Evolutionary conservation across 2,329 filamentous ascomycete species (phyloP), one percentile per base, ranked within the genome.

Genomic region (Corinectria fuckeliana): DNA sequence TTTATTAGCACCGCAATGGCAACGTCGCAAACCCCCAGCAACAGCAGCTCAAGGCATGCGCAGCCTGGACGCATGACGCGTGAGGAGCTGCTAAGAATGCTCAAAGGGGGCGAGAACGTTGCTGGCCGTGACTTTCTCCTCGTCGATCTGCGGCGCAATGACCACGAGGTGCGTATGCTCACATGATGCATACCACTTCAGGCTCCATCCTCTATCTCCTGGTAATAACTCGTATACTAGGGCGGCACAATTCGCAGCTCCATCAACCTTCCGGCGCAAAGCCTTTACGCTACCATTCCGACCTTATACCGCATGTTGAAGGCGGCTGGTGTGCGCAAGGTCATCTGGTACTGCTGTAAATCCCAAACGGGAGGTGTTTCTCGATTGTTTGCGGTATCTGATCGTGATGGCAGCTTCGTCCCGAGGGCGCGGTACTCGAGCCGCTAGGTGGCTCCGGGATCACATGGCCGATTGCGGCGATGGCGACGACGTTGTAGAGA

Each of bases 221-320:
- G 48, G 42, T 50, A 21, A 58, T n/a, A n/a, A n/a, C n/a, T 26
- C 8, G 9, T 18, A 25, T 8, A 45, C 20, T n/a, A 85, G 84
- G 85, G 85, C 39, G 85, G 85, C 42, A 84, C 82, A 0, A 85
- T 88, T 63, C 75, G 74, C 10, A 78, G 78, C 1, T 85, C 84
- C 2, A 74, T 88, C 66, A 83, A 84, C 62, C 73, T 84, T 4
- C 81, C 81, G 0, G 81, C 81, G 1, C 80, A 83, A 58, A 79
- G 75, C 53, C 66, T 84, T 3, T 78, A 77, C 39, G 75, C 76
- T 0, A 76, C 74, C 3, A 74, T 83, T 3, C 76, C 79, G 0
- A 69, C 75, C 0, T 61, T 82, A 1, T 81, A 82, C 60, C 66
- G 60, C 20, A 48, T 82, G 10, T 77, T 81, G 66, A 77, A 77